Evolutionary conservation across 192 early-diverging fungal species (phyloP).

Genomic region (Umbelopsis ramanniana): DNA sequence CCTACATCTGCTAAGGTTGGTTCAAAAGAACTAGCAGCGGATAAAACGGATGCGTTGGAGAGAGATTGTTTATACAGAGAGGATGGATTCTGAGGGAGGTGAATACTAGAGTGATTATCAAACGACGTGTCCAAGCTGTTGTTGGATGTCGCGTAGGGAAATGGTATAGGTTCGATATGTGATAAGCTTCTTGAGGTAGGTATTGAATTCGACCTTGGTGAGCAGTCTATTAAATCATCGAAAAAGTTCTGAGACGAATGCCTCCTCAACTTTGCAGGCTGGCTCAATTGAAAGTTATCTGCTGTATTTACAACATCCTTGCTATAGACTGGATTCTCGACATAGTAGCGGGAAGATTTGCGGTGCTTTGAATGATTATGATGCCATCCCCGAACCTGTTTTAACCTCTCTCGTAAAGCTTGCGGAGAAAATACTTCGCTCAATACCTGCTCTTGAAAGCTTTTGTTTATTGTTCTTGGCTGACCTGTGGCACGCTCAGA

Average conservation of each 20-base stretch:
- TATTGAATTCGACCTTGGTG: conserved; percentile 2
- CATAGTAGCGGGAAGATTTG: neutral
- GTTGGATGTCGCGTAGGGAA: neutral
- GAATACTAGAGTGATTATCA: neutral
- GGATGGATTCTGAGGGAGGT: neutral
- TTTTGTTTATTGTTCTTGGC: conserved; percentile 64
- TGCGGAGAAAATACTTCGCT: conserved; percentile 90
- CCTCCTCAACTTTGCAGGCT: neutral
- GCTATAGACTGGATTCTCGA: neutral
- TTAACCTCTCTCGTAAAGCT: conserved; percentile 74
- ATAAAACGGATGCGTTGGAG: neutral
- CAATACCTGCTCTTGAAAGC: conserved; percentile 87
- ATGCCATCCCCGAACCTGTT: conserved; percentile 51
- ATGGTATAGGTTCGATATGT: conserved; percentile 1
- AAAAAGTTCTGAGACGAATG: conserved; percentile 13
- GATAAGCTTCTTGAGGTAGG: conserved; percentile 17
- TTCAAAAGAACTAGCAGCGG: neutral
- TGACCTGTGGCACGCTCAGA: conserved; percentile 25
- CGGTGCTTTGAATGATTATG: conserved; percentile 13
- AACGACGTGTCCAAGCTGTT: neutral
- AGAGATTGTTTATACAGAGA: neutral
- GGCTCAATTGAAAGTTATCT: neutral
- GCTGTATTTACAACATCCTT: neutral
- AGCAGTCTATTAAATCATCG: neutral
- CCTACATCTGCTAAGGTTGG: neutral